Conservation (phyloP, 2,329 filamentous ascomycete species). For the Xylariomycetidae sp. region DNA sequence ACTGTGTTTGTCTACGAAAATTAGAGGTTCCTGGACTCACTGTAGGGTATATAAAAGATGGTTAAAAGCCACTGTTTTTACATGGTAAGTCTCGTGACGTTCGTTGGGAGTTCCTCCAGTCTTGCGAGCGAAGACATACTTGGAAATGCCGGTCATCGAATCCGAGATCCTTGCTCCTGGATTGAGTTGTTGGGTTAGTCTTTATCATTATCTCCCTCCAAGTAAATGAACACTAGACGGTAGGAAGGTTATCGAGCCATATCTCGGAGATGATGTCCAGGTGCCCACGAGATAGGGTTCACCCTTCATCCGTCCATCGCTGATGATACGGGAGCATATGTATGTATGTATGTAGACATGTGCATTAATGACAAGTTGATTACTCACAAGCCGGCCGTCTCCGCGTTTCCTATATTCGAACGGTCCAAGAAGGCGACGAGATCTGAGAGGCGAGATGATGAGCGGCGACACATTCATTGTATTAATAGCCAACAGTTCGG, state of each 20-base stretch:
- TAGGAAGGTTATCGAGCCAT: no score
- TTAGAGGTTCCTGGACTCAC: constrained; percentile 17
- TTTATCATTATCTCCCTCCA: background rate
- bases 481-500: no score
- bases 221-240: constrained; percentile 1
- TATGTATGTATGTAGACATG: no score
- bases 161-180: constrained; percentile 27
- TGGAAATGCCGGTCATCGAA: constrained; percentile 34
- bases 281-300: no score
- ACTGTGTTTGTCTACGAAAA: background rate
- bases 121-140: constrained; percentile 22
- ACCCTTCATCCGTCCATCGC: no score
- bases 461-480: background rate
- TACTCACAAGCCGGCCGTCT: constrained; percentile 30
- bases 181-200: constrained; percentile 3
- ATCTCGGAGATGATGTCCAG: no score
- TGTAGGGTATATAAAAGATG: constrained; percentile 41
- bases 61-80: constrained; percentile 35
- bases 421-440: constrained; percentile 33
- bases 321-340: no score
- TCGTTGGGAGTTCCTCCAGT: background rate
- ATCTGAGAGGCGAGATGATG: constrained; percentile 13
- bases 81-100: background rate
- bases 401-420: constrained; percentile 36
- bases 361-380: background rate